phyloP scores from a whole-genome alignment of 78 protist species.

The Tieghemostelium lacteum region DNA sequence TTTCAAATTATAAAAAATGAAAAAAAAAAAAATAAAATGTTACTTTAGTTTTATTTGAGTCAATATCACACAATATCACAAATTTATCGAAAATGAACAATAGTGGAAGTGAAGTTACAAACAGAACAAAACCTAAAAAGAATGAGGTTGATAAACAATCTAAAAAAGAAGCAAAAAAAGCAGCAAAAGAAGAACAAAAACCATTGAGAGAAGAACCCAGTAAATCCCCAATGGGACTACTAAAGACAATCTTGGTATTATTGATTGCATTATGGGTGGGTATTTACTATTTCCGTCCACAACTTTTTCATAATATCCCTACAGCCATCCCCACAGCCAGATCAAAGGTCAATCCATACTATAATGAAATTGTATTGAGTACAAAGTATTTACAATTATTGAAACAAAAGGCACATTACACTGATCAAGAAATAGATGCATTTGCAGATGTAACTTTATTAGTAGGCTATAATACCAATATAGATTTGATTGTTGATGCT shows the following conservation, averaged over 20 bases:
- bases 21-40: background rate
- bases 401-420: too few species aligned
- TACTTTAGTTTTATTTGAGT: background rate
- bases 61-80: too few species aligned
- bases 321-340: too few species aligned
- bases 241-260: background rate
- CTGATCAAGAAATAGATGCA: too few species aligned
- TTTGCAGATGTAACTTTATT: conserved; percentile 25
- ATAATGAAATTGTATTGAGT: too few species aligned
- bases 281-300: too few species aligned
- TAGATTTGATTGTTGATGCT: conserved; percentile 76
- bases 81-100: too few species aligned
- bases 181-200: background rate
- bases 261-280: background rate
- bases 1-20: too few species aligned
- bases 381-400: too few species aligned
- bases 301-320: too few species aligned
- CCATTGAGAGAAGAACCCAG: background rate
- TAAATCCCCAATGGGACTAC: background rate
- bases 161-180: conserved; percentile 1
- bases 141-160: background rate
- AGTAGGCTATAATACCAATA: conserved; percentile 79
- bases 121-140: background rate
- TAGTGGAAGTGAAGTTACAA: background rate
- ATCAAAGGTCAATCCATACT: too few species aligned